These are phyloP conservation scores for Pisolithus microcarpus DNA, from an alignment of 768 basidiomycete genomes.

Conservation along the genomic window DNA sequence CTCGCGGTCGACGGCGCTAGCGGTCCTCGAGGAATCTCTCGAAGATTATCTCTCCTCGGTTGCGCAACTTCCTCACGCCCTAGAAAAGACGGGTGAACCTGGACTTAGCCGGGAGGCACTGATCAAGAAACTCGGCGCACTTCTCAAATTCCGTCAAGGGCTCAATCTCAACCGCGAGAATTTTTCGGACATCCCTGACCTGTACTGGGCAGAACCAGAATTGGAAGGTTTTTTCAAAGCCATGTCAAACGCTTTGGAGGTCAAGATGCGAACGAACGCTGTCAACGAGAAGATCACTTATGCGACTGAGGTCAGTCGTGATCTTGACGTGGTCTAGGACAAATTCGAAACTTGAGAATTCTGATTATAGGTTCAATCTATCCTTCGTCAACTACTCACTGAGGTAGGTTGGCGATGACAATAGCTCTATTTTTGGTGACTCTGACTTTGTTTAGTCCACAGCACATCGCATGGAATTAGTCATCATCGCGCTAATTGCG, in stretches of 20 bases:
- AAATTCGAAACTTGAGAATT: conserved; percentile 1
- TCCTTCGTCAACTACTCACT: conserved; percentile 80
- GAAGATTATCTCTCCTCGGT: conserved; percentile 82
- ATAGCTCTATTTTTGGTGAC: neutral
- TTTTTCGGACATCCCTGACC: conserved; percentile 82
- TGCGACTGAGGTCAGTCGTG: conserved; percentile 58
- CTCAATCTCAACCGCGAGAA: conserved; percentile 87
- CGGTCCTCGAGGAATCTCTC: conserved; percentile 78
- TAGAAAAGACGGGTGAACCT: conserved; percentile 76
- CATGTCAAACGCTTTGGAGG: conserved; percentile 79
- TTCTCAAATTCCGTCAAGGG: conserved; percentile 89
- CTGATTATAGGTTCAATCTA: conserved; percentile 63
- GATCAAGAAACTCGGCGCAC: conserved; percentile 85
- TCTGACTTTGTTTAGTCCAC: conserved; percentile 52
- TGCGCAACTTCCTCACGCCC: conserved; percentile 66
- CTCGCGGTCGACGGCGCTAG: conserved; percentile 80
- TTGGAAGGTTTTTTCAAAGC: conserved; percentile 86
- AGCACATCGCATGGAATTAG: conserved; percentile 86
- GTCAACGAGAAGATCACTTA: conserved; percentile 93
- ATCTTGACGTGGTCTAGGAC: neutral
- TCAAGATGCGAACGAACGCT: conserved; percentile 69
- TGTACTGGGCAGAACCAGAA: conserved; percentile 92
- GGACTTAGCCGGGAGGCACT: conserved; percentile 74
- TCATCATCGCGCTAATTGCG: conserved; percentile 91
- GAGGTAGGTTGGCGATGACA: conserved; percentile 41